Conservation (phyloP, 768 basidiomycete genomes). For the Trametes cinnabarina region DNA sequence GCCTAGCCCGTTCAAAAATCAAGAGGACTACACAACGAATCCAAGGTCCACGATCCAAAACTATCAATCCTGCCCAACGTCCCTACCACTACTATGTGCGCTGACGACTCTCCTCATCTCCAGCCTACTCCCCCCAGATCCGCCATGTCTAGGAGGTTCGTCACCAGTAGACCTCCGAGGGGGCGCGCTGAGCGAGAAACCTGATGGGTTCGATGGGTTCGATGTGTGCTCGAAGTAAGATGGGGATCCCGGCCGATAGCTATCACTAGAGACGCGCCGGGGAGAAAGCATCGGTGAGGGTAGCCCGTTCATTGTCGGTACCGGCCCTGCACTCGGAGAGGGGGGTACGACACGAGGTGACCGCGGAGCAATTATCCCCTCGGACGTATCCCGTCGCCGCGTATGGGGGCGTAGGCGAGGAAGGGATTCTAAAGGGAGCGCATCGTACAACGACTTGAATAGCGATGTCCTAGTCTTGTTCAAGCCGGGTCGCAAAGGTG, state of each 20-base stretch:
- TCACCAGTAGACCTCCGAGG: conserved; percentile 33
- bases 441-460: conserved; percentile 61
- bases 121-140: conserved; percentile 8
- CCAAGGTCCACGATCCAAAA: neutral
- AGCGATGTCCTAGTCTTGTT: conserved; percentile 54
- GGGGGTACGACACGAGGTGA: conserved; percentile 31
- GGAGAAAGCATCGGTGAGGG: conserved; percentile 22
- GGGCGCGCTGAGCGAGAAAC: conserved; percentile 40
- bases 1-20: no score
- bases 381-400: conserved; percentile 48
- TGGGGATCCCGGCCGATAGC: conserved; percentile 8
- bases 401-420: conserved; percentile 45
- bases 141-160: neutral
- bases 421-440: conserved; percentile 38
- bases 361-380: conserved; percentile 71
- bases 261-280: conserved; percentile 25
- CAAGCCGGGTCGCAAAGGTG: conserved; percentile 28
- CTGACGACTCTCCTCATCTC: conserved; percentile 25
- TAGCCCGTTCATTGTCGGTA: conserved; percentile 16
- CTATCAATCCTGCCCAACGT: neutral
- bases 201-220: neutral
- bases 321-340: conserved; percentile 21
- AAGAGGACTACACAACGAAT: no score
- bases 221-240: neutral
- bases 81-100: neutral